A percentile compares a stretch with the other conserved stretches of the same genome.
Evolutionary conservation across 148 eudicot genomes (phyloP).

Genomic region (Persicaria maculosa): DNA sequence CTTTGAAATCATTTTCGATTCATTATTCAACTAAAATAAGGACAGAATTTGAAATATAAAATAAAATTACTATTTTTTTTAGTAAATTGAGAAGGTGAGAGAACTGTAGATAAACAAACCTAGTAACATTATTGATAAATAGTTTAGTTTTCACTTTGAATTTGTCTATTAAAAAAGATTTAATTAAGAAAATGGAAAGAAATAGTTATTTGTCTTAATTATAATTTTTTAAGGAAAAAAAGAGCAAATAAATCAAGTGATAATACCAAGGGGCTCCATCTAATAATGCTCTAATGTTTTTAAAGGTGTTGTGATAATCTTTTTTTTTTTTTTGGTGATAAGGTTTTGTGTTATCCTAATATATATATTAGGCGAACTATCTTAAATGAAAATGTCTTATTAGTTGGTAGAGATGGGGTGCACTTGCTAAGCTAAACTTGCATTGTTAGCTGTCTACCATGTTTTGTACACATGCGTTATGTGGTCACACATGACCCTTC

Average conservation of each 20-base stretch:
- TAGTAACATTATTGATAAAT: no score
- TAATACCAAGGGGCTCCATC: neutral
- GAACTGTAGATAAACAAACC: no score
- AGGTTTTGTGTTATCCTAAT: neutral
- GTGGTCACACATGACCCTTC: neutral
- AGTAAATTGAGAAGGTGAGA: no score
- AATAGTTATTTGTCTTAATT: neutral
- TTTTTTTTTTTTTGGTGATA: no score
- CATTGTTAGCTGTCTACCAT: slow-evolving; percentile 7
- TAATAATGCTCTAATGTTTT: neutral
- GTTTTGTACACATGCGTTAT: slow-evolving; percentile 8
- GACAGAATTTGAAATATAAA: no score
- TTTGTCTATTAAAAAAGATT: neutral
- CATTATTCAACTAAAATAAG: no score
- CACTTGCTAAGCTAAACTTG: neutral
- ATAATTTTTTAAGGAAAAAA: no score
- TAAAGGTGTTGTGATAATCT: neutral
- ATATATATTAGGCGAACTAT: neutral
- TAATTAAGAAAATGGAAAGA: neutral
- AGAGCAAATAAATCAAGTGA: no score
- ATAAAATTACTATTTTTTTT: no score
- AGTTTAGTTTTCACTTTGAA: no score
- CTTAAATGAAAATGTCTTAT: neutral
- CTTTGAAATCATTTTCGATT: no score
- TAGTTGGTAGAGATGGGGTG: neutral